A percentile compares a stretch with the other conserved stretches of the same genome.
Conservation (phyloP, 257 asterid genomes). For the Ligustrum vulgare region DNA sequence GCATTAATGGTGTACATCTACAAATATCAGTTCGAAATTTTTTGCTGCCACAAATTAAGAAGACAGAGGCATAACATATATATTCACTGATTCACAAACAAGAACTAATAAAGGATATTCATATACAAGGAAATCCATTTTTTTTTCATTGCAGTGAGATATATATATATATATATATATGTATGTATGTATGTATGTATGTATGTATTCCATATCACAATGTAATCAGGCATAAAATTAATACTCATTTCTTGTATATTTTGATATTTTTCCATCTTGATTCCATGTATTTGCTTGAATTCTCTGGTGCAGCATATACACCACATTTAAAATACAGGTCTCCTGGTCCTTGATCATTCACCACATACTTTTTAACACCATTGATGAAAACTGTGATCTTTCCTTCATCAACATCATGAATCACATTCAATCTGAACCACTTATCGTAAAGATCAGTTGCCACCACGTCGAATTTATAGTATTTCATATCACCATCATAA, state of each 20-base stretch:
- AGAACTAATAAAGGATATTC: too few relatives aligned
- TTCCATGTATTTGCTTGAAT: slow-evolving; percentile 40
- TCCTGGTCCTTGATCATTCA: slow-evolving; percentile 33
- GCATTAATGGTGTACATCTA: too few relatives aligned
- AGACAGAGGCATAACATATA: too few relatives aligned
- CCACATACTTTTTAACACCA: slow-evolving; percentile 24
- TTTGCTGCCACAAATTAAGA: too few relatives aligned
- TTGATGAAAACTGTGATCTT: slow-evolving; percentile 32
- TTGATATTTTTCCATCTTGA: slow-evolving; percentile 41
- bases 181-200: too few relatives aligned
- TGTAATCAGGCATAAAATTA: not conserved
- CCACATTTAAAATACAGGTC: slow-evolving; percentile 41
- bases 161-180: too few relatives aligned
- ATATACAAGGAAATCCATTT: too few relatives aligned
- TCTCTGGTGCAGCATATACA: slow-evolving; percentile 37
- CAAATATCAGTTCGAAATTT: too few relatives aligned
- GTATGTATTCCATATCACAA: too few relatives aligned
- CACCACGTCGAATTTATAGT: slow-evolving; percentile 25
- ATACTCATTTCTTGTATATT: slow-evolving; percentile 28
- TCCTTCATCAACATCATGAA: slow-evolving; percentile 38
- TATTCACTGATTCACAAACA: too few relatives aligned
- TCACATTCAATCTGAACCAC: slow-evolving; percentile 36
- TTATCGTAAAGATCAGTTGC: slow-evolving; percentile 25
- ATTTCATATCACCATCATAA: slow-evolving; percentile 34
- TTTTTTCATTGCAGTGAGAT: too few relatives aligned